phyloP scores from a whole-genome alignment of 768 basidiomycete genomes.

The Lactifluus echinatus region DNA sequence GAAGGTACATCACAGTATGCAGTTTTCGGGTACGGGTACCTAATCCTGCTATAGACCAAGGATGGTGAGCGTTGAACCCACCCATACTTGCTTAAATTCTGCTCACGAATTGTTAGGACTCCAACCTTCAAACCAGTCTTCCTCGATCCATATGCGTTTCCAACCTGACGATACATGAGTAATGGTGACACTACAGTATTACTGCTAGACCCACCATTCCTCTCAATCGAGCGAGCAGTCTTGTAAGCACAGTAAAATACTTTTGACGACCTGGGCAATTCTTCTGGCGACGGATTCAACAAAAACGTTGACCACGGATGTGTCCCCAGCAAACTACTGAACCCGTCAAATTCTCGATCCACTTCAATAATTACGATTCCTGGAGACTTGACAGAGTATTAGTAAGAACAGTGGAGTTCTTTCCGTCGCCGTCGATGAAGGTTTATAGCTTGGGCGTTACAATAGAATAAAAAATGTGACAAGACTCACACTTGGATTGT shows the following conservation, averaged over 20 bases:
- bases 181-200: no score
- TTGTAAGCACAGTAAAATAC: conserved; percentile 35
- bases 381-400: conserved; percentile 25
- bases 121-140: conserved; percentile 32
- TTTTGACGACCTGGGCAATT: conserved; percentile 24
- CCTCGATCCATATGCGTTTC: conserved; percentile 39
- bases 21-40: conserved; percentile 33
- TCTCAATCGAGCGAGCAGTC: conserved; percentile 34
- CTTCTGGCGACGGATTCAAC: conserved; percentile 26
- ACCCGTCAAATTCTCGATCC: conserved; percentile 25
- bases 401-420: no score
- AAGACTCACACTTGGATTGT: conserved; percentile 36
- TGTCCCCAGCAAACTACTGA: conserved; percentile 33
- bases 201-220: conserved; percentile 29
- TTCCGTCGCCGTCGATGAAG: no score
- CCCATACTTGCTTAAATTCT: background rate
- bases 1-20: conserved; percentile 32
- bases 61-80: background rate
- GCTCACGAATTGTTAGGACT: background rate
- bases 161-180: conserved; percentile 30
- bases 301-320: conserved; percentile 39
- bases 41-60: conserved; percentile 25
- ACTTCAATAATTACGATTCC: conserved; percentile 40
- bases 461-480: no score
- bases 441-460: no score